Base-by-base conservation (phyloP, 139 green algal genomes). In the Volvox reticuliferus region DNA sequence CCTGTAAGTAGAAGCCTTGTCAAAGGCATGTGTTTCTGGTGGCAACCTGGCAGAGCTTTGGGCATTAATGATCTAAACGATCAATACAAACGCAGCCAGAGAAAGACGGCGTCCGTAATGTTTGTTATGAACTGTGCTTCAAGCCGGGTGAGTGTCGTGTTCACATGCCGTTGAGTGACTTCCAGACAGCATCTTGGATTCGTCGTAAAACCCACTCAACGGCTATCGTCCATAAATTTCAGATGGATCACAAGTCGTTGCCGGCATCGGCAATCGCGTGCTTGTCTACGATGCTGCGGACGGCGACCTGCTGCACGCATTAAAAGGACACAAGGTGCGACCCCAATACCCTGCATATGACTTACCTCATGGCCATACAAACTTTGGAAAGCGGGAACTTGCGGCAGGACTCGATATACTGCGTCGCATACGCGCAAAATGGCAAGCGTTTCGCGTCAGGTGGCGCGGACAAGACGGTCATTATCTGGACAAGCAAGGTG, bases 401-500 rank as follows among this genome's bases (percentile, higher is more conserved):
- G 13, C 21, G 75, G 71, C 92, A 98, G 95, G 97, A 97, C 36
- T 85, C 95, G 44, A 96, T 98, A 1, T 98, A 98, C 86, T 95
- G 91, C 87, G 94, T 98, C 1, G 94, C 96, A 21, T 99, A 97
- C 35, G 93, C 96, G 0, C 75, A 89, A 79, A 97, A 99, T 84
- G 96, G 97, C 16, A 97, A 97, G 92, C 93, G 96, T 28, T 98
- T 99, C 92, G 97, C 97, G 19, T 97, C 95, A 28, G 97, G 96
- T 3, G 96, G 96, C 5, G 97, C 97, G 65, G 97, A 99, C 93
- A 97, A 97, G 78, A 98, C 94, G 0, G 94, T 99, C 67, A 98
- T 99, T 90, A 98, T 99, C 75, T 99, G 97, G 97, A 98, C 96
- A 26, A 96, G 87, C 93, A 98, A 97, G 94, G 95, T 96, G 65